These are phyloP conservation scores for Trametes polyzona DNA, from an alignment of 1,284 basidiomycete genomes.

Conservation along the genomic window DNA sequence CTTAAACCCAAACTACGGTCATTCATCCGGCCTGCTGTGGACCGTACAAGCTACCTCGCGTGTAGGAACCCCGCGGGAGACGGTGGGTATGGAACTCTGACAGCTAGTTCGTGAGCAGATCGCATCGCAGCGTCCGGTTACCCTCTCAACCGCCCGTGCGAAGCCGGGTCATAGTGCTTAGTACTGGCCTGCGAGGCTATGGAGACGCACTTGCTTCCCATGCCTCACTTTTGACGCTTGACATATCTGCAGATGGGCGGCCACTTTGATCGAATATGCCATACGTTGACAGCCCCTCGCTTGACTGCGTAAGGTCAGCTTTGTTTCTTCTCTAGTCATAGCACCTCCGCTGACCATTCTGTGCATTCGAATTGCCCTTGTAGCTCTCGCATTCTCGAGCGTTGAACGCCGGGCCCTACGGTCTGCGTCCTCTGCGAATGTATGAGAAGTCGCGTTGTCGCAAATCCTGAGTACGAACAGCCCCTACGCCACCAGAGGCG, in stretches of 20 bases:
- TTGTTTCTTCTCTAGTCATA: background rate
- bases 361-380: too few species aligned
- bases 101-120: background rate
- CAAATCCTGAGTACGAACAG: background rate
- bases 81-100: background rate
- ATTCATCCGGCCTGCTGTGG: background rate
- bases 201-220: too few species aligned
- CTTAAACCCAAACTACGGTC: background rate
- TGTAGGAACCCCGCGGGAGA: background rate
- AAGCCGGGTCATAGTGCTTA: background rate
- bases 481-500: background rate
- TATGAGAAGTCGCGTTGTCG: too few species aligned
- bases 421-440: too few species aligned
- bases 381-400: too few species aligned
- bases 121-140: background rate
- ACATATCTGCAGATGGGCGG: background rate
- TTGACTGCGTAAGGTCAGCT: background rate
- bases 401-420: too few species aligned
- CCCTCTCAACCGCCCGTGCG: conserved; percentile 1
- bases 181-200: too few species aligned
- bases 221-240: too few species aligned
- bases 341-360: too few species aligned
- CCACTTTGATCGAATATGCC: background rate
- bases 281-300: background rate
- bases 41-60: background rate